Percentiles rank a stretch among this genome's conserved stretches.
These are phyloP conservation scores for Asterophora parasitica DNA, from an alignment of 768 basidiomycete genomes.

Conservation along the genomic window DNA sequence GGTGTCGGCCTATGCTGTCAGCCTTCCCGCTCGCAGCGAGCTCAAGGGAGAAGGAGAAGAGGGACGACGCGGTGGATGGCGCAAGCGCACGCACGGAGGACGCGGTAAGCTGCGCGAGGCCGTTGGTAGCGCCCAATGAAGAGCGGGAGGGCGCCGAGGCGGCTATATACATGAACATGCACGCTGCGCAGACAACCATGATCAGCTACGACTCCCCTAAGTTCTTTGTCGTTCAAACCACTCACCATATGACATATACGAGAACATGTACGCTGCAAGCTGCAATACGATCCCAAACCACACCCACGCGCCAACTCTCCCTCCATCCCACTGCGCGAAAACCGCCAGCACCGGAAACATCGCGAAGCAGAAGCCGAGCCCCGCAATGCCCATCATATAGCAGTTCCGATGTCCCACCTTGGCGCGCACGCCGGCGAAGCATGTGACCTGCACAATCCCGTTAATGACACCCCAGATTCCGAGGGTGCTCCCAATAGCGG, in stretches of 20 bases:
- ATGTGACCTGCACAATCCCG: slow-evolving; percentile 49
- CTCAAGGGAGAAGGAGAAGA: slow-evolving; percentile 54
- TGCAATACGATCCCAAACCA: slow-evolving; percentile 41
- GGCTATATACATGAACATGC: slow-evolving; percentile 54
- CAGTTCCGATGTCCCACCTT: slow-evolving; percentile 44
- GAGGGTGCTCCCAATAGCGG: slow-evolving; percentile 53
- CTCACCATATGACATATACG: slow-evolving; percentile 25
- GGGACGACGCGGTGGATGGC: slow-evolving; percentile 47
- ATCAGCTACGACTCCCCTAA: neutral
- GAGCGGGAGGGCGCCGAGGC: slow-evolving; percentile 49
- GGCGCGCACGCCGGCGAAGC: slow-evolving; percentile 45
- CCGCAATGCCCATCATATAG: slow-evolving; percentile 40
- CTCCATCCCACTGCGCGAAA: slow-evolving; percentile 31
- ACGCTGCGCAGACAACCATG: neutral
- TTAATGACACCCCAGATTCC: slow-evolving; percentile 47
- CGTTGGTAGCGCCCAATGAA: slow-evolving; percentile 58
- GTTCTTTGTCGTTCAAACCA: neutral
- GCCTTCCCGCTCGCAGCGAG: slow-evolving; percentile 3
- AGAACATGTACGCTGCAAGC: slow-evolving; percentile 17
- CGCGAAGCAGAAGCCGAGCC: slow-evolving; percentile 36
- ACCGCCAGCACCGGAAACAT: slow-evolving; percentile 47
- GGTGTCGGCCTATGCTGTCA: slow-evolving; percentile 34
- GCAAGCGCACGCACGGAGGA: slow-evolving; percentile 31
- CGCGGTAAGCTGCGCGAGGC: slow-evolving; percentile 35
- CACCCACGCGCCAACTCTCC: slow-evolving; percentile 30